Base-by-base conservation (phyloP, 768 basidiomycete species). In the Peribolospora baueri region DNA sequence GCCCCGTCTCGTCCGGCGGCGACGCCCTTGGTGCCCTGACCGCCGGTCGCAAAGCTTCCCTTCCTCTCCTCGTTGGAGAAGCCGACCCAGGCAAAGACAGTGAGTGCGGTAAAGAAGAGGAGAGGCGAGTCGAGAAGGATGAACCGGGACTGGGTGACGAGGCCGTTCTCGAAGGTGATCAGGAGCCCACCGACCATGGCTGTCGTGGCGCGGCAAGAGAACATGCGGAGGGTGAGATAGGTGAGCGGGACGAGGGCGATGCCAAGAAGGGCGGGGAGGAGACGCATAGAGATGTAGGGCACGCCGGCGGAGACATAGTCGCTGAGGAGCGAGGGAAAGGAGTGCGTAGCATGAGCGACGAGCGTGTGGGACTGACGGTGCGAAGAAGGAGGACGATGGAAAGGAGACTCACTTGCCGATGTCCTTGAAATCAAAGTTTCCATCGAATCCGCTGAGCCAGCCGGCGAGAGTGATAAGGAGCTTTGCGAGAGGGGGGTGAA, bases 41-140 rank as follows among this genome's bases (percentile, higher is more conserved):
- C 8, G 10, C 46, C 10, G 46, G 10, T 14, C 10, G 10, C 14
- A 14, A 46, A 46, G 46, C 10, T 10, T 46, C 46, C 46, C 46
- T 46, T 14, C 14, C 46, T 10, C 46, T 46, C 46, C 67, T 91
- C 86, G 68, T 87, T 88, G 65, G 75, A 80, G 70, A 98, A 98
- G 1, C 82, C 78, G 59, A 78, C 75, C 80, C 88, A 98, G 54
- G 84, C 68, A 68, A 90, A 86, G 51, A 74, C 70, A 3, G 86
- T 81, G 40, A 93, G 77, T 0, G 85, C 85, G 36, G 90, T 95
- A 72, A 97, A 98, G 74, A 98, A 97, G 62, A 98, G 76, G 60
- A 98, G 76, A n/a, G 88, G 90, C 11, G 88, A 88, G 68, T 98
- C 93, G 65, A 98, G 81, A 50, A 98, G 82, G 68, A 98, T 95